These are phyloP conservation scores for Setomelanomma holmii DNA, from an alignment of 2,329 filamentous ascomycete species.

Conservation along the genomic window DNA sequence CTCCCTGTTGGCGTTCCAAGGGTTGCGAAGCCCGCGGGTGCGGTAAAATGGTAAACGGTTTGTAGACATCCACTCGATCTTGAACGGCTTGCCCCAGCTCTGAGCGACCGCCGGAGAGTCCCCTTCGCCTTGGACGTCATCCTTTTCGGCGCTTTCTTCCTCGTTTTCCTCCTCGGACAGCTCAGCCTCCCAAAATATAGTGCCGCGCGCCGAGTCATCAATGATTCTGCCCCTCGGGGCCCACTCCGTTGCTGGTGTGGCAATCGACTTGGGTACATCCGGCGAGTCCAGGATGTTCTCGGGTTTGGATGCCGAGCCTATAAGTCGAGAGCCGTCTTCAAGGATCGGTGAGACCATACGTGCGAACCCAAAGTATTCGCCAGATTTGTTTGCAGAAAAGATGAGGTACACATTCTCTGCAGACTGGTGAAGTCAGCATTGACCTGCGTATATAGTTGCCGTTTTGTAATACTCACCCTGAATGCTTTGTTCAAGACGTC, in stretches of 20 bases:
- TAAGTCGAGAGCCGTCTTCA: slow-evolving; percentile 65
- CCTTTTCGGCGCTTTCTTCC: slow-evolving; percentile 53
- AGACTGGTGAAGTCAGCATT: slow-evolving; percentile 58
- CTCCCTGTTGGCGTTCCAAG: slow-evolving; percentile 94
- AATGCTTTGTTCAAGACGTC: slow-evolving; percentile 82
- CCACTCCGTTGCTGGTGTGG: slow-evolving; percentile 77
- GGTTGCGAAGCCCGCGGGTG: slow-evolving; percentile 85
- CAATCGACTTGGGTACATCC: slow-evolving; percentile 79
- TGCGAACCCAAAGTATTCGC: slow-evolving; percentile 95
- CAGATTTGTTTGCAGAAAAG: slow-evolving; percentile 97
- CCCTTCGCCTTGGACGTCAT: slow-evolving; percentile 48
- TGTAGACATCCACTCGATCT: slow-evolving; percentile 88
- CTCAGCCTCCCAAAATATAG: slow-evolving; percentile 95
- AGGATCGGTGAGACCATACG: slow-evolving; percentile 87
- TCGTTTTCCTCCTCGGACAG: slow-evolving; percentile 61
- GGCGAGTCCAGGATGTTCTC: slow-evolving; percentile 62
- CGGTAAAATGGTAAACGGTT: slow-evolving; percentile 85
- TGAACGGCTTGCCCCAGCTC: slow-evolving; percentile 90
- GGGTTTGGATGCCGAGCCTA: slow-evolving; percentile 65
- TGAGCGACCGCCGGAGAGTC: slow-evolving; percentile 55
- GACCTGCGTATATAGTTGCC: not conserved
- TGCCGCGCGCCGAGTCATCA: slow-evolving; percentile 90
- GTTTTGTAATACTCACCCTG: slow-evolving; percentile 62
- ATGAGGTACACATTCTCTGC: slow-evolving; percentile 87
- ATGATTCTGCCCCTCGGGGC: slow-evolving; percentile 87